Percentiles rank a stretch among this genome's conserved stretches.
phyloP scores from a whole-genome alignment of 345 rosid genomes.

The Populus alba region DNA sequence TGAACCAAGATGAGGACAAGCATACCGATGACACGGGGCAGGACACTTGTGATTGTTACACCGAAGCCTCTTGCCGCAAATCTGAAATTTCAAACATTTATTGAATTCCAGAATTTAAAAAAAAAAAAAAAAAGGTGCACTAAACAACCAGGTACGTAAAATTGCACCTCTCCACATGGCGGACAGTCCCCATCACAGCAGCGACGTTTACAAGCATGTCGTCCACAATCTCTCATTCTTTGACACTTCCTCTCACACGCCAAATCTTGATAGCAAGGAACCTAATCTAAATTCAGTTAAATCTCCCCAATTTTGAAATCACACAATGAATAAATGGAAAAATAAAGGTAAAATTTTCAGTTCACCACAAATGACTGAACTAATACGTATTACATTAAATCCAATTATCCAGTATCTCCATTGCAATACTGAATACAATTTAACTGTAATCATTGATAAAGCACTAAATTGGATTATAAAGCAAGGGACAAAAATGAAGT shows the following conservation, averaged over 20 bases:
- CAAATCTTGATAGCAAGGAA: conserved; percentile 96
- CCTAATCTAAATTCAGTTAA: conserved; percentile 48
- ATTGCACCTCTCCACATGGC: conserved; percentile 74
- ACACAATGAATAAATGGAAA: not conserved
- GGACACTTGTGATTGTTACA: conserved; percentile 93
- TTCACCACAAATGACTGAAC: not conserved
- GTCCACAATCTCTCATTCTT: conserved; percentile 74
- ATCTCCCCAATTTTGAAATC: conserved; percentile 15
- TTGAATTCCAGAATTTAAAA: not conserved
- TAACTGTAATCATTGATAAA: not conserved
- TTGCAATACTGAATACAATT: not conserved
- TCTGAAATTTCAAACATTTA: conserved; percentile 39
- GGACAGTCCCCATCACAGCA: conserved; percentile 95
- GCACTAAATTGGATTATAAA: not conserved
- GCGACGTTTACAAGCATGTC: conserved; percentile 88
- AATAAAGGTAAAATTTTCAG: not conserved
- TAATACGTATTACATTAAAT: not conserved
- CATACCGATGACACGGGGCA: conserved; percentile 85
- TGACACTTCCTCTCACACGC: conserved; percentile 85
- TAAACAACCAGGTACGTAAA: not conserved
- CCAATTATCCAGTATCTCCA: not conserved
- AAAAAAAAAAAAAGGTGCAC: not conserved
- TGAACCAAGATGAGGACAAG: conserved; percentile 5
- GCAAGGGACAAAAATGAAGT: not conserved
- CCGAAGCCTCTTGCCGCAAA: conserved; percentile 73